These are phyloP conservation scores for Sinapis alba DNA, from an alignment of 441 rosid genomes.

Conservation along the genomic window DNA sequence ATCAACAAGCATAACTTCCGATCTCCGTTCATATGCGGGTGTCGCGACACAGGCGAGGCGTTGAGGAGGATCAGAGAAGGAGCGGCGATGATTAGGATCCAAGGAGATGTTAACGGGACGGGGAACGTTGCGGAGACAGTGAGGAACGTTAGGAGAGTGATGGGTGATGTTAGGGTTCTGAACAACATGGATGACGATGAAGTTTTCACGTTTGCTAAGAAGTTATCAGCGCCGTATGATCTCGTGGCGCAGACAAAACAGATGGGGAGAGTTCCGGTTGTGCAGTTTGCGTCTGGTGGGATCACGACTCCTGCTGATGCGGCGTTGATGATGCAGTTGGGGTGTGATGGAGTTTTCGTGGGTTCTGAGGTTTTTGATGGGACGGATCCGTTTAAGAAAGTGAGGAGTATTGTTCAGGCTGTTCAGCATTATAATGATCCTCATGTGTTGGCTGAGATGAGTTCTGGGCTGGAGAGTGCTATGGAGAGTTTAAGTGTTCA, in stretches of 20 bases:
- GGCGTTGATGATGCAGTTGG: slow-evolving; percentile 85
- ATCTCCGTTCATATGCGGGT: slow-evolving; percentile 71
- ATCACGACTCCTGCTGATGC: slow-evolving; percentile 83
- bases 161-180: slow-evolving; percentile 70
- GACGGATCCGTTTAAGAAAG: slow-evolving; percentile 57
- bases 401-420: slow-evolving; percentile 69
- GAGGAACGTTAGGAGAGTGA: slow-evolving; percentile 65
- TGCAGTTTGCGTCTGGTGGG: slow-evolving; percentile 83
- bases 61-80: slow-evolving; percentile 84
- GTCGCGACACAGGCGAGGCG: slow-evolving; percentile 76
- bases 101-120: slow-evolving; percentile 51
- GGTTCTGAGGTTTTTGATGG: slow-evolving; percentile 67
- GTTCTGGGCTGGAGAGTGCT: slow-evolving; percentile 55
- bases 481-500: slow-evolving; percentile 53
- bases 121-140: slow-evolving; percentile 61
- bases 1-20: slow-evolving; percentile 84
- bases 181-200: slow-evolving; percentile 92
- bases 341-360: slow-evolving; percentile 80
- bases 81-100: slow-evolving; percentile 81
- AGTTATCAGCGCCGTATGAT: slow-evolving; percentile 66
- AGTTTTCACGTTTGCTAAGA: slow-evolving; percentile 71
- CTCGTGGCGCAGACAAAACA: slow-evolving; percentile 83
- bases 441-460: slow-evolving; percentile 64
- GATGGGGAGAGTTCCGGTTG: slow-evolving; percentile 82
- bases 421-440: slow-evolving; percentile 88